Evolutionary conservation across 2,329 filamentous ascomycete species (phyloP).

Genomic region (Myriosclerotinia scirpicola): DNA sequence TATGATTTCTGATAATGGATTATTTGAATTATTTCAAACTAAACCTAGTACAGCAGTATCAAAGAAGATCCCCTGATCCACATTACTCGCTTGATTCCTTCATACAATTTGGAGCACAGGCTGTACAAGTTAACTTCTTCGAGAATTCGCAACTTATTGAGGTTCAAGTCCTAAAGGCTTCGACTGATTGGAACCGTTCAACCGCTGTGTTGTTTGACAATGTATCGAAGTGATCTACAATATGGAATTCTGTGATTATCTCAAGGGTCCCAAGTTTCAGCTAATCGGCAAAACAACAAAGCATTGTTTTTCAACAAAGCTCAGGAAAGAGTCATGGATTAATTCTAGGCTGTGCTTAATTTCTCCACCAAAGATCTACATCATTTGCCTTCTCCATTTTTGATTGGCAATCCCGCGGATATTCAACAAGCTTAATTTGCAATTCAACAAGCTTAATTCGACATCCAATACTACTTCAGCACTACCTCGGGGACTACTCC

Average conservation of each 20-base stretch:
- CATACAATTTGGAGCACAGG: no score
- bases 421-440: conserved; percentile 5
- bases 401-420: not conserved
- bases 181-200: not conserved
- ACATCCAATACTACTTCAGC: not conserved
- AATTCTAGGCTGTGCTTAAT: not conserved
- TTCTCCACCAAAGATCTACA: not conserved
- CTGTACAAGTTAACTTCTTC: no score
- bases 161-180: not conserved
- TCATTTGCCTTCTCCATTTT: not conserved
- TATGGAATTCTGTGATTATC: conserved; percentile 7
- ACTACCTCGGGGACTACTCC: not conserved
- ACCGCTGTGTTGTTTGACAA: not conserved
- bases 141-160: no score
- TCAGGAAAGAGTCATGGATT: not conserved
- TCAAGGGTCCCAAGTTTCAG: conserved; percentile 15
- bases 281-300: not conserved
- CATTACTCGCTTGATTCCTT: no score
- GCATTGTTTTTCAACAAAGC: conserved; percentile 2
- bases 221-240: conserved; percentile 11
- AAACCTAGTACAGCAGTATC: not conserved
- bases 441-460: not conserved
- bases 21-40: not conserved
- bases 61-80: not conserved
- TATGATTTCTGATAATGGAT: not conserved